Evolutionary conservation across 148 eudicot genomes (phyloP).

Genomic region (Persicaria maculosa): DNA sequence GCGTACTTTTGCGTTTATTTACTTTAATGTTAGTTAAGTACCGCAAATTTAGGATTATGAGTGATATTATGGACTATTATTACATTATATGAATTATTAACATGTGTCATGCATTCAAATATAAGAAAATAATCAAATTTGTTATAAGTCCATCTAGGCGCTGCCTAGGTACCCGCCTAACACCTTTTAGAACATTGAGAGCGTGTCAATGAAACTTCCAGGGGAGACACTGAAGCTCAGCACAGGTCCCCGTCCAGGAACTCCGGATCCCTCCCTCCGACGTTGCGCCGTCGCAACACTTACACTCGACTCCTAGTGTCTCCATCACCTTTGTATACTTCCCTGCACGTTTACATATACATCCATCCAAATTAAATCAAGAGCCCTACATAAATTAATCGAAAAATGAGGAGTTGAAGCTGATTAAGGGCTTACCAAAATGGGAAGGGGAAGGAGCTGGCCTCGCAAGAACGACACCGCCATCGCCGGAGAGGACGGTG

Average conservation of each 20-base stretch:
- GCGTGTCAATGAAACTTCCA: slow-evolving; percentile 18
- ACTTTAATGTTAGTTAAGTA: too few species aligned
- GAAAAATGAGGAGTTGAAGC: too few species aligned
- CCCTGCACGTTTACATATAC: neutral
- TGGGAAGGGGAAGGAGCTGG: neutral
- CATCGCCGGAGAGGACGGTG: neutral
- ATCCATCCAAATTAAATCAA: neutral
- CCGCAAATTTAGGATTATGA: too few species aligned
- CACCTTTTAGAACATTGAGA: too few species aligned
- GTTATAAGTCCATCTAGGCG: too few species aligned
- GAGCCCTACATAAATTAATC: neutral
- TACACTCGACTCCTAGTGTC: slow-evolving; percentile 22
- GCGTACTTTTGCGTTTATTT: too few species aligned
- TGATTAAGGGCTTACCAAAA: neutral
- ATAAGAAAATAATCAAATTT: too few species aligned
- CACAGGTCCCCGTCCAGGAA: slow-evolving; percentile 21
- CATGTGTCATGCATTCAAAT: too few species aligned
- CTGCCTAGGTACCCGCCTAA: too few species aligned
- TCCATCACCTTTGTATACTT: slow-evolving; percentile 13
- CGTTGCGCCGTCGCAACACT: slow-evolving; percentile 18
- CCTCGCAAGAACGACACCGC: neutral
- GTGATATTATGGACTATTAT: too few species aligned
- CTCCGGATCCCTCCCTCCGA: slow-evolving; percentile 11
- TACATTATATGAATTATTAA: too few species aligned
- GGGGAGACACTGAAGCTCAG: slow-evolving; percentile 21